Percentiles rank a stretch among this genome's conserved stretches.
Evolutionary conservation across 2,329 filamentous ascomycete genomes (phyloP).

Genomic region (Aspergillus oerlinghausenensis): DNA sequence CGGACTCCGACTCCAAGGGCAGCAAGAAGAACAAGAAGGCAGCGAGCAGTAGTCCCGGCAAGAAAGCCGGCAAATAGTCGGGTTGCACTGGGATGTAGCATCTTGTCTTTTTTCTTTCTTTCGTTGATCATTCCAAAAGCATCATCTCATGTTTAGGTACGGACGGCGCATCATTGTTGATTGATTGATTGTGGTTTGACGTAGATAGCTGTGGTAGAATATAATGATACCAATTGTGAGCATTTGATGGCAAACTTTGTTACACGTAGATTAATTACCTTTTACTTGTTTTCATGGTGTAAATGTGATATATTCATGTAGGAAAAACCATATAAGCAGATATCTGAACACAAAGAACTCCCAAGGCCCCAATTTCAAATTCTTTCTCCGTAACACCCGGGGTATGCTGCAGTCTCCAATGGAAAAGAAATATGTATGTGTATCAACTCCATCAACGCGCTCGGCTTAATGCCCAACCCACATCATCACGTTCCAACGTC

Average conservation of each 20-base stretch:
- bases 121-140: slow-evolving; percentile 11
- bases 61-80: slow-evolving; percentile 28
- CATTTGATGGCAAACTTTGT: background rate
- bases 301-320: background rate
- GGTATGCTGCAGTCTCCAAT: slow-evolving; percentile 18
- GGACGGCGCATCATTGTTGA: slow-evolving; percentile 12
- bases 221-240: background rate
- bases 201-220: slow-evolving; percentile 6
- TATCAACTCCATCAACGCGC: background rate
- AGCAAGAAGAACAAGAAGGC: slow-evolving; percentile 21
- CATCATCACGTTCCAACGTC: background rate
- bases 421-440: slow-evolving; percentile 8
- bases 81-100: slow-evolving; percentile 14
- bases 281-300: background rate
- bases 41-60: slow-evolving; percentile 12
- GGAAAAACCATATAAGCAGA: background rate
- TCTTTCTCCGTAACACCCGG: slow-evolving; percentile 6
- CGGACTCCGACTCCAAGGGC: background rate
- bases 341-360: background rate
- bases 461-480: background rate
- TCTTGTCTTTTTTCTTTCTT: slow-evolving; percentile 9
- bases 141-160: slow-evolving; percentile 10
- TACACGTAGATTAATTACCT: too few relatives aligned
- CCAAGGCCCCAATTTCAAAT: background rate
- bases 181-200: background rate